Evolutionary conservation across 768 basidiomycete genomes (phyloP).

Genomic region (Lactifluus pinguis): DNA sequence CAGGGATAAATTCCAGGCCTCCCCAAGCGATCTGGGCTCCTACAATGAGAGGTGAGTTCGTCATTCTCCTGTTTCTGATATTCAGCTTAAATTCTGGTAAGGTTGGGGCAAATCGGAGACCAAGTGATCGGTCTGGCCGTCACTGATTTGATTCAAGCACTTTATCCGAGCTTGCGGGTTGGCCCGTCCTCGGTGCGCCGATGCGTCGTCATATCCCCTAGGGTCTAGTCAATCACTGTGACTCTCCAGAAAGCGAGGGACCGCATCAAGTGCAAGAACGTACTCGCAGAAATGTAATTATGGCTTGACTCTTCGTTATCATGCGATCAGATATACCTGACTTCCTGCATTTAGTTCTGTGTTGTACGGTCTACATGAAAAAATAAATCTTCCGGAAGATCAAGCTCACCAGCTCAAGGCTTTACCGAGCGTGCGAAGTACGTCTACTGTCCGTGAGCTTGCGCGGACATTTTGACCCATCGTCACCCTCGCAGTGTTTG

Average conservation of each 20-base stretch:
- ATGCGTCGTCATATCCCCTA: neutral
- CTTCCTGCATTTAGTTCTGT: neutral
- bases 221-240: neutral
- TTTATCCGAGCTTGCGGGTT: neutral
- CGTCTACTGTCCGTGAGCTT: neutral
- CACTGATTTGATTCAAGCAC: slow-evolving; percentile 3
- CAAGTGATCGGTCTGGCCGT: slow-evolving; percentile 1
- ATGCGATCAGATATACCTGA: neutral
- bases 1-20: neutral
- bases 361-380: neutral
- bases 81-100: neutral
- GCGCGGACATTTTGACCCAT: neutral
- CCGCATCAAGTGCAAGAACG: neutral
- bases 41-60: neutral
- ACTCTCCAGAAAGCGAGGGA: slow-evolving; percentile 5
- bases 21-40: neutral
- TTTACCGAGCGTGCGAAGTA: slow-evolving; percentile 1
- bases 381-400: neutral
- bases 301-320: neutral
- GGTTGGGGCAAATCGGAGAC: slow-evolving; percentile 7
- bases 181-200: slow-evolving; percentile 5
- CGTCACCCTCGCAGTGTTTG: neutral
- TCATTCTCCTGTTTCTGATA: neutral
- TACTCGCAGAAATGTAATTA: slow-evolving; percentile 2
- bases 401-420: neutral